These are phyloP conservation scores for Rhipidocladum racemiflorum DNA, from an alignment of 176 grass and related monocot genomes.

Conservation along the genomic window DNA sequence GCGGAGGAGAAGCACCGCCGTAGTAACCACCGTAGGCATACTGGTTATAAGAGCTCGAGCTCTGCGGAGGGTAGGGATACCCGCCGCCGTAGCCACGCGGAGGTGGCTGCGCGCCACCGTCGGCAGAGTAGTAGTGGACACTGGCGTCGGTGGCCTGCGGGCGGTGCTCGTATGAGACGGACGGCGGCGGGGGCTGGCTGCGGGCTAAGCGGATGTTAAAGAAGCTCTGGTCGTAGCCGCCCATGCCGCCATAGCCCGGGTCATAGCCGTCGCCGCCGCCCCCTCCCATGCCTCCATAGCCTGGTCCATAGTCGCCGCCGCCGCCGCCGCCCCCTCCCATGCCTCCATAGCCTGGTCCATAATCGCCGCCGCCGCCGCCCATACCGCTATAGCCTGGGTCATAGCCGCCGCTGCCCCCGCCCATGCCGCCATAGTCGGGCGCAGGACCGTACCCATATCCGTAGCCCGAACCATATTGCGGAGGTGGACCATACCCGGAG, in stretches of 20 bases:
- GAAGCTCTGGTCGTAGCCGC: constrained; percentile 44
- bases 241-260: constrained; percentile 31
- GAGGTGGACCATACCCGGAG: constrained; percentile 33
- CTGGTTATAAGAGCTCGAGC: constrained; percentile 49
- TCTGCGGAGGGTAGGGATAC: constrained; percentile 47
- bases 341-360: constrained; percentile 32
- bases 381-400: constrained; percentile 24
- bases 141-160: constrained; percentile 35
- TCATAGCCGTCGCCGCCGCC: constrained; percentile 18
- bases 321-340: constrained; percentile 22
- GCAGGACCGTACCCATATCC: constrained; percentile 23
- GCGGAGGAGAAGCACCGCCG: constrained; percentile 36
- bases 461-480: constrained; percentile 28
- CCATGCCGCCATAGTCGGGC: constrained; percentile 21
- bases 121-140: constrained; percentile 35
- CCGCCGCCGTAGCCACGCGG: constrained; percentile 36
- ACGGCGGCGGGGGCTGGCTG: constrained; percentile 43
- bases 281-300: constrained; percentile 33
- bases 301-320: neutral
- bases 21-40: constrained; percentile 59
- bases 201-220: constrained; percentile 65
- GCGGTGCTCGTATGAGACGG: constrained; percentile 45
- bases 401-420: constrained; percentile 15
- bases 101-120: constrained; percentile 27
- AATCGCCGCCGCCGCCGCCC: neutral